Evolutionary conservation across 441 rosid species (phyloP).

Genomic region (Pelargonium australe): DNA sequence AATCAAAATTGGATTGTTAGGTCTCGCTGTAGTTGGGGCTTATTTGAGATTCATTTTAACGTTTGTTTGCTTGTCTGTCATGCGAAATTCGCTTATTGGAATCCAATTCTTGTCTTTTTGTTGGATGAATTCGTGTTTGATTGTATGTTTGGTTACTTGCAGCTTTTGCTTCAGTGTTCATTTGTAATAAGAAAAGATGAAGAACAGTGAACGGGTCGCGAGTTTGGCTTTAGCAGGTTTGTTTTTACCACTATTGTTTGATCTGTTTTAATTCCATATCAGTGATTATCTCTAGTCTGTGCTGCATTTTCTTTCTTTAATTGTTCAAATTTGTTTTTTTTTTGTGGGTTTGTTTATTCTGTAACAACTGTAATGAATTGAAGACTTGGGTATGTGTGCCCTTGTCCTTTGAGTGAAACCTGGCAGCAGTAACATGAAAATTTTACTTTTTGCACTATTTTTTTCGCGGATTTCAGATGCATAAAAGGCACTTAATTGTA

Average conservation of each 20-base stretch:
- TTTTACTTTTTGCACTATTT: neutral
- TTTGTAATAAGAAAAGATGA: slow-evolving; percentile 36
- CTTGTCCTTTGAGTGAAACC: neutral
- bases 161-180: neutral
- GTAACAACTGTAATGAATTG: neutral
- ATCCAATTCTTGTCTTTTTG: too few relatives aligned
- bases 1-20: too few relatives aligned
- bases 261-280: neutral
- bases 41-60: too few relatives aligned
- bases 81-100: too few relatives aligned
- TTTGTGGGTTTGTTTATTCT: neutral
- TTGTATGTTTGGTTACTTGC: neutral
- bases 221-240: slow-evolving; percentile 84
- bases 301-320: slow-evolving; percentile 1
- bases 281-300: slow-evolving; percentile 4
- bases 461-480: neutral
- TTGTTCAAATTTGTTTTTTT: neutral
- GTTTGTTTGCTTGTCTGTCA: too few relatives aligned
- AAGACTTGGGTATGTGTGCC: neutral
- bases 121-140: too few relatives aligned
- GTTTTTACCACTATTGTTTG: neutral
- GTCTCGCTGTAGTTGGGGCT: too few relatives aligned
- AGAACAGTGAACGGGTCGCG: slow-evolving; percentile 68
- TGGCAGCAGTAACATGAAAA: neutral
- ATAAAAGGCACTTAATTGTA: neutral